A percentile compares a stretch with the other conserved stretches of the same genome.
phyloP scores from a whole-genome alignment of 371 early-diverging fungal species.

The Lichtheimia hyalospora region DNA sequence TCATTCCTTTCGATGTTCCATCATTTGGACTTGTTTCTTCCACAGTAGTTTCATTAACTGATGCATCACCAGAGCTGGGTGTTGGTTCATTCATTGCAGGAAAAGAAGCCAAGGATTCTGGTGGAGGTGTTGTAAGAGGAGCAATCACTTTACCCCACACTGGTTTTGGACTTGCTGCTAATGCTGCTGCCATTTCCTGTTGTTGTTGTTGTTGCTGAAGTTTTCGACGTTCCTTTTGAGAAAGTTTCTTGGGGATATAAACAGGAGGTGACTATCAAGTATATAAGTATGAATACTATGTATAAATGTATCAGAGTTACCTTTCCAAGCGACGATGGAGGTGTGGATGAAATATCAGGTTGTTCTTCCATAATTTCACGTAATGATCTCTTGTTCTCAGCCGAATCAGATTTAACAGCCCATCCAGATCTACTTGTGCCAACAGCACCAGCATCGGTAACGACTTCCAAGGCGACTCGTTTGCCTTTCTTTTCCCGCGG shows the following conservation, averaged over 20 bases:
- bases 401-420: background rate
- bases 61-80: slow-evolving; percentile 1
- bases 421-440: background rate
- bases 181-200: slow-evolving; percentile 12
- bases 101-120: background rate
- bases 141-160: slow-evolving; percentile 41
- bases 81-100: background rate
- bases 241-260: slow-evolving; percentile 33
- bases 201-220: slow-evolving; percentile 36
- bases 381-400: slow-evolving; percentile 19
- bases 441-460: background rate
- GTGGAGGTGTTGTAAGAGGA: slow-evolving; percentile 2
- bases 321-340: slow-evolving; percentile 9
- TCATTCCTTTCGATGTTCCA: slow-evolving; percentile 27
- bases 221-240: slow-evolving; percentile 47
- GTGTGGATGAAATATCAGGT: slow-evolving; percentile 6
- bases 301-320: background rate
- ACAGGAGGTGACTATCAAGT: slow-evolving; percentile 6
- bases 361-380: slow-evolving; percentile 38
- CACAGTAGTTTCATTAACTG: background rate
- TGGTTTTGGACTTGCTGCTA: slow-evolving; percentile 21
- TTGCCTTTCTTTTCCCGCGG: background rate
- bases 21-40: background rate
- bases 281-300: too few species aligned
- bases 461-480: background rate